A percentile compares a stretch with the other conserved stretches of the same genome.
Evolutionary conservation across 768 basidiomycete genomes (phyloP).

Genomic region (Clavulina sp.): DNA sequence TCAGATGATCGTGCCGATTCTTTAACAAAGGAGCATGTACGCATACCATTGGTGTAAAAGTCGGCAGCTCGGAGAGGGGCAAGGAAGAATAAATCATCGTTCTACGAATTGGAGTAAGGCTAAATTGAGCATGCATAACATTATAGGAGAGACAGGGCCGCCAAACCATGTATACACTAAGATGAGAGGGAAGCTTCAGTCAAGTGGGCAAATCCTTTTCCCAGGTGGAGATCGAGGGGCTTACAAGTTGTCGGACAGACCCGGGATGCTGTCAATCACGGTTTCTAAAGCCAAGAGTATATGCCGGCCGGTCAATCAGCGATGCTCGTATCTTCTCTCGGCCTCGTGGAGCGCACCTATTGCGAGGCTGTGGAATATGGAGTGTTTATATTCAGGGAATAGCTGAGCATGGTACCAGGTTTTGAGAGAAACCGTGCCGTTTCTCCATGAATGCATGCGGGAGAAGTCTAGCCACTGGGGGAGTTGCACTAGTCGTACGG

Average conservation of each 20-base stretch:
- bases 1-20: constrained; percentile 10
- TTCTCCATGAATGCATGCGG: neutral
- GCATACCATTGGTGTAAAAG: constrained; percentile 4
- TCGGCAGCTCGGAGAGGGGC: neutral
- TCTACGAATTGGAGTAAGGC: no score
- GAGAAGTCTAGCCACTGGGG: constrained; percentile 14
- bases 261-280: constrained; percentile 10
- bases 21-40: constrained; percentile 4
- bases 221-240: neutral
- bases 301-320: no score
- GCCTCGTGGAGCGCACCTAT: neutral
- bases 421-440: neutral
- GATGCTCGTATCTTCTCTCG: neutral
- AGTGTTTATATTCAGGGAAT: constrained; percentile 7
- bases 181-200: neutral
- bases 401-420: constrained; percentile 2
- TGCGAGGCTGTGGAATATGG: constrained; percentile 15
- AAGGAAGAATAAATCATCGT: constrained; percentile 16
- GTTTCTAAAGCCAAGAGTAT: constrained; percentile 15
- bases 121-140: constrained; percentile 5
- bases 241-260: constrained; percentile 10
- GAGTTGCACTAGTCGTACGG: constrained; percentile 10
- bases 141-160: neutral
- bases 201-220: no score
- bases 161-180: constrained; percentile 8